phyloP scores from a whole-genome alignment of 2,329 filamentous ascomycete species.

The Alternaria incomplexa region DNA sequence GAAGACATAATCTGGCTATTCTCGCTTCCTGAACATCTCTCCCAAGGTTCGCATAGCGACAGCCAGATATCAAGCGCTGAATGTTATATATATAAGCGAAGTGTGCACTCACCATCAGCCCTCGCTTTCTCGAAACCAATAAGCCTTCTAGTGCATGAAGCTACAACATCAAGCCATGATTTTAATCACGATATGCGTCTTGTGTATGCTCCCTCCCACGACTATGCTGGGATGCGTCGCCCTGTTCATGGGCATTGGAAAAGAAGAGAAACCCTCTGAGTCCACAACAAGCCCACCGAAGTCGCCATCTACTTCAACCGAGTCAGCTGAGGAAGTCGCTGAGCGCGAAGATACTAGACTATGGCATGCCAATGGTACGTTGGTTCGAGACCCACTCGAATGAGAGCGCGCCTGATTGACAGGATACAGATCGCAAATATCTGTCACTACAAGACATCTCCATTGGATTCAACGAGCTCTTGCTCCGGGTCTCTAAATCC shows the following conservation, averaged over 20 bases:
- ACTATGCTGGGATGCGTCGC: neutral
- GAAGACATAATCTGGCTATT: neutral
- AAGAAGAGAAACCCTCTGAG: neutral
- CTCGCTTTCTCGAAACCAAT: neutral
- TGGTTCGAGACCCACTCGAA: neutral
- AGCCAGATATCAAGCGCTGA: neutral
- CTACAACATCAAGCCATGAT: neutral
- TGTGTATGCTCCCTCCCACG: neutral
- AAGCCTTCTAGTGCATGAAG: neutral
- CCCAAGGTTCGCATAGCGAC: neutral
- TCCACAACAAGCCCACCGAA: neutral
- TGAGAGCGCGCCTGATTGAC: neutral
- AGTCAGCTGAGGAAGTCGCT: neutral
- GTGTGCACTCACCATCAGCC: neutral
- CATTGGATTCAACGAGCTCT: neutral
- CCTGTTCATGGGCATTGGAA: neutral
- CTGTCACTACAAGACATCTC: neutral
- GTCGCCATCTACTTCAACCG: neutral
- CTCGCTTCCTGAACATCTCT: neutral
- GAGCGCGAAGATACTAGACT: neutral
- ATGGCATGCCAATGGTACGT: neutral
- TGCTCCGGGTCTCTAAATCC: neutral
- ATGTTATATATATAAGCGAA: neutral
- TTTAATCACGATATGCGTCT: neutral
- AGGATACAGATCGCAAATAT: neutral